These are phyloP conservation scores for Talaromyces sp. DNA, from an alignment of 2,329 filamentous ascomycete species.

Conservation along the genomic window DNA sequence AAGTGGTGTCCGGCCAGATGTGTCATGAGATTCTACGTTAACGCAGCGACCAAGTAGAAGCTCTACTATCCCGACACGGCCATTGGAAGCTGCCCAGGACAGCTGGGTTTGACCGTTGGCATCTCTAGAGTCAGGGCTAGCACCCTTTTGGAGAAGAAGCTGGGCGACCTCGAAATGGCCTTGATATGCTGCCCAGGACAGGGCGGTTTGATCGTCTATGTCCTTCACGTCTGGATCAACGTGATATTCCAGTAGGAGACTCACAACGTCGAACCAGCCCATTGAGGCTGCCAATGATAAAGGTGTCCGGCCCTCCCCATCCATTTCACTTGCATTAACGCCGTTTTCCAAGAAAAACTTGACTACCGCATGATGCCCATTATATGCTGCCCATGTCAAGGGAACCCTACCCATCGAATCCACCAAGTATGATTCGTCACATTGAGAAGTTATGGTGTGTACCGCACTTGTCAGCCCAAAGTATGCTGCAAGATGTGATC, in stretches of 20 bases:
- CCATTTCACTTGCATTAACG: background rate
- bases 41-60: background rate
- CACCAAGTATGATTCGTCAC: background rate
- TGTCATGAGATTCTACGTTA: background rate
- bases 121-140: background rate
- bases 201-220: slow-evolving; percentile 7
- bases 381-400: background rate
- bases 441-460: too few relatives aligned
- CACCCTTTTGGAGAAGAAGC: background rate
- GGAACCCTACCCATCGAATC: background rate
- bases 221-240: background rate
- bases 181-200: background rate
- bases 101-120: background rate
- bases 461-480: background rate
- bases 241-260: background rate
- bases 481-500: background rate
- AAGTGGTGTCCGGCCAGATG: slow-evolving; percentile 8
- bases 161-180: background rate
- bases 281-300: background rate
- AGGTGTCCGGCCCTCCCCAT: slow-evolving; percentile 6
- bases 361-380: background rate
- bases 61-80: background rate
- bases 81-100: background rate
- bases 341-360: background rate
- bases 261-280: background rate